These are phyloP conservation scores for Colletotrichum orchidophilum DNA, from an alignment of 2,329 filamentous ascomycete species.

Conservation along the genomic window DNA sequence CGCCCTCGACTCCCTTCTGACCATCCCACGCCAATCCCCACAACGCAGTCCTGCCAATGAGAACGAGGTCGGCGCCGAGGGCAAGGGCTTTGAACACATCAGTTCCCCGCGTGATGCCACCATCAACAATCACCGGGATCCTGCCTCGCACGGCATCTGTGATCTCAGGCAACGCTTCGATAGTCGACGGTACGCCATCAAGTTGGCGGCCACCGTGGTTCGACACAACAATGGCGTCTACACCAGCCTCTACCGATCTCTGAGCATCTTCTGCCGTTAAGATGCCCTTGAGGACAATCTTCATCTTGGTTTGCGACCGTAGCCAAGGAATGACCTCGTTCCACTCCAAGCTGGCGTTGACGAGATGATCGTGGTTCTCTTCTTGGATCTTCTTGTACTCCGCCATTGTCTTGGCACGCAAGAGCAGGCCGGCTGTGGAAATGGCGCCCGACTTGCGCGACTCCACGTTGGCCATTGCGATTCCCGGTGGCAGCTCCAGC, in stretches of 20 bases:
- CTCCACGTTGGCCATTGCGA: slow-evolving; percentile 38
- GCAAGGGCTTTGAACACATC: slow-evolving; percentile 33
- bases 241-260: slow-evolving; percentile 34
- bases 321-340: slow-evolving; percentile 37
- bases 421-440: slow-evolving; percentile 35
- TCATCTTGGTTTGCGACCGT: slow-evolving; percentile 37
- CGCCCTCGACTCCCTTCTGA: slow-evolving; percentile 30
- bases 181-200: slow-evolving; percentile 31
- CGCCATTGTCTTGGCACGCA: slow-evolving; percentile 24
- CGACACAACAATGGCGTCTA: slow-evolving; percentile 36
- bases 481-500: slow-evolving; percentile 34
- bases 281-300: slow-evolving; percentile 38
- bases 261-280: slow-evolving; percentile 36
- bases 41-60: slow-evolving; percentile 28
- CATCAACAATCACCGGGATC: slow-evolving; percentile 37
- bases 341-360: slow-evolving; percentile 38
- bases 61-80: slow-evolving; percentile 22
- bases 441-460: slow-evolving; percentile 6
- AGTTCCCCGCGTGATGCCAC: slow-evolving; percentile 26
- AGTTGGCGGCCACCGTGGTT: slow-evolving; percentile 38
- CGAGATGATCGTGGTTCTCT: slow-evolving; percentile 21
- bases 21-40: slow-evolving; percentile 34
- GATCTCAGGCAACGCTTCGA: slow-evolving; percentile 34
- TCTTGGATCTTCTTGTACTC: slow-evolving; percentile 23
- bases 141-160: slow-evolving; percentile 22